phyloP scores from a whole-genome alignment of 2,329 filamentous ascomycete species.

The Tolypocladium endophyticum region DNA sequence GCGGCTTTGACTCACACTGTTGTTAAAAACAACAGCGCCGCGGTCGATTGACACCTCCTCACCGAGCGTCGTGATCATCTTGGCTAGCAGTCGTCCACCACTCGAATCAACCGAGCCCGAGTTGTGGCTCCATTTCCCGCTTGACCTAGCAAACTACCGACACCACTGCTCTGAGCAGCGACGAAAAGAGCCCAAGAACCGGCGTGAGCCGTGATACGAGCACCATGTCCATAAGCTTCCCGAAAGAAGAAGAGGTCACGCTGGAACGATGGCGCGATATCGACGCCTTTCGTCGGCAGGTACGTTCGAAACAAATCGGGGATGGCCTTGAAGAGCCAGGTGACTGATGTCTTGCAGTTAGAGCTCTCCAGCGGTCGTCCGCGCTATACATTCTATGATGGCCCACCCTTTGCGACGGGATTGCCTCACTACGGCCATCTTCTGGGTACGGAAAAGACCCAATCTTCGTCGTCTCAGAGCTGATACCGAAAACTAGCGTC shows the following conservation, averaged over 20 bases:
- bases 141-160: neutral
- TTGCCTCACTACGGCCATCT: constrained; percentile 61
- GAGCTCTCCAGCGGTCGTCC: constrained; percentile 75
- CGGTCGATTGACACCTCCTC: neutral
- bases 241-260: constrained; percentile 78
- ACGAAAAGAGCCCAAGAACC: neutral
- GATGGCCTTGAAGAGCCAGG: too few species aligned
- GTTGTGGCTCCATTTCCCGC: neutral
- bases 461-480: too few species aligned
- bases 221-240: constrained; percentile 80
- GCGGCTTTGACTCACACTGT: neutral
- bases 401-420: constrained; percentile 68
- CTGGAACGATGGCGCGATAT: constrained; percentile 85
- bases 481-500: too few species aligned
- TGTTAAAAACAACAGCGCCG: neutral
- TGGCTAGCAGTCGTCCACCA: neutral
- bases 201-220: neutral
- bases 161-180: neutral
- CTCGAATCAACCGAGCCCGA: neutral
- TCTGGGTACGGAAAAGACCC: too few species aligned
- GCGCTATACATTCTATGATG: constrained; percentile 92
- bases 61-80: neutral
- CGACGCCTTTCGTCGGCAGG: constrained; percentile 79
- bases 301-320: constrained; percentile 21
- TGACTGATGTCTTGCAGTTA: constrained; percentile 25